Percentiles rank a stretch among this genome's conserved stretches.
phyloP scores from a whole-genome alignment of 2,329 filamentous ascomycete genomes.

The Fusarium chuoi region DNA sequence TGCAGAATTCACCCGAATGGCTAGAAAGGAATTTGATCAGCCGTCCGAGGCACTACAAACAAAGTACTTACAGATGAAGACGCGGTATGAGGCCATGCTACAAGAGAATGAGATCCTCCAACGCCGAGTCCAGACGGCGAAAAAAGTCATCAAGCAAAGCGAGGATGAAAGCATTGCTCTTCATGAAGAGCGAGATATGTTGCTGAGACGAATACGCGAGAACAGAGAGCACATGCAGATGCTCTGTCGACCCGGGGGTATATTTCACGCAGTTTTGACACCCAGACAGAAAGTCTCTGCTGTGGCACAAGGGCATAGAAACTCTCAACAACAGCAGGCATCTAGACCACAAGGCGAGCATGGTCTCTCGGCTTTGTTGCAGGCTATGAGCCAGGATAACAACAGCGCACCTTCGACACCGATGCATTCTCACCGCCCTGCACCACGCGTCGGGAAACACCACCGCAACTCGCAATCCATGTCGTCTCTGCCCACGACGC shows the following conservation, averaged over 20 bases:
- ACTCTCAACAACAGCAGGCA: slow-evolving; percentile 63
- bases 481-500: slow-evolving; percentile 85
- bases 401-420: slow-evolving; percentile 81
- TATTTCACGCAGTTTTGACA: slow-evolving; percentile 70
- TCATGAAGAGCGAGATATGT: slow-evolving; percentile 78
- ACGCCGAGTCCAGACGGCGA: slow-evolving; percentile 75
- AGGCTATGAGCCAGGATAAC: slow-evolving; percentile 79
- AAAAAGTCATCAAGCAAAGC: slow-evolving; percentile 80
- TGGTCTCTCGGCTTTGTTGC: slow-evolving; percentile 81
- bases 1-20: slow-evolving; percentile 75
- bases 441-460: slow-evolving; percentile 68
- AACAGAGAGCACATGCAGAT: slow-evolving; percentile 88
- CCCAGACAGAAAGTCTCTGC: slow-evolving; percentile 59
- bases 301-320: slow-evolving; percentile 55
- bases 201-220: slow-evolving; percentile 86
- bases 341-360: slow-evolving; percentile 61
- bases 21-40: slow-evolving; percentile 62
- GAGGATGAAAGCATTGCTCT: slow-evolving; percentile 77
- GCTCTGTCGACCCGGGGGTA: slow-evolving; percentile 79
- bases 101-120: slow-evolving; percentile 73
- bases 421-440: slow-evolving; percentile 56
- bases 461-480: slow-evolving; percentile 82
- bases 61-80: slow-evolving; percentile 71
- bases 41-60: slow-evolving; percentile 64
- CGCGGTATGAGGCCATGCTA: slow-evolving; percentile 72